Evolutionary conservation across 768 basidiomycete genomes (phyloP).

Genomic region (Boletus tomentosulus): DNA sequence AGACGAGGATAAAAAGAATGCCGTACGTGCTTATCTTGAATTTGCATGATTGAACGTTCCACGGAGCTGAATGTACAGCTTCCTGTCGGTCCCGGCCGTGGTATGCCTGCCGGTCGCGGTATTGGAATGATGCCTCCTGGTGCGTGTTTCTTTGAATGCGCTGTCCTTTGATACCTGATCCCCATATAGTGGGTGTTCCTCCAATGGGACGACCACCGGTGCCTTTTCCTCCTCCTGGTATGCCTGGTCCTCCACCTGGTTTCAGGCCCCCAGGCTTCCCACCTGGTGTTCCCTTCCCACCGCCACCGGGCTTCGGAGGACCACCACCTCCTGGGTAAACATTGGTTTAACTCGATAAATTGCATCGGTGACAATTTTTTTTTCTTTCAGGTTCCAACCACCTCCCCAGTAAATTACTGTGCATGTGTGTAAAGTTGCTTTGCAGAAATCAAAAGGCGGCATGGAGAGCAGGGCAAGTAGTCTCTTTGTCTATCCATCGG

Average conservation of each 20-base stretch:
- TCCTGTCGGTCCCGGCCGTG: conserved; percentile 86
- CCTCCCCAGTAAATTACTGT: conserved; percentile 37
- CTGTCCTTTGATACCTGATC: conserved; percentile 15
- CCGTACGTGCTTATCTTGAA: conserved; percentile 41
- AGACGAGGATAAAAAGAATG: conserved; percentile 85
- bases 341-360: background rate
- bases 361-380: conserved; percentile 2
- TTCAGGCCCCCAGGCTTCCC: conserved; percentile 84
- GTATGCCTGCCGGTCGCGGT: conserved; percentile 94
- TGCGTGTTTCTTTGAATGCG: conserved; percentile 35
- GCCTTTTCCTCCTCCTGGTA: conserved; percentile 61
- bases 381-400: conserved; percentile 41
- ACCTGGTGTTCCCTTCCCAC: conserved; percentile 73
- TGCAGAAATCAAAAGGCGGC: conserved; percentile 9
- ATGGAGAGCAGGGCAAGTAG: conserved; percentile 25
- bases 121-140: conserved; percentile 93
- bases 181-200: conserved; percentile 51
- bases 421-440: background rate
- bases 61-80: conserved; percentile 45
- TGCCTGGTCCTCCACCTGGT: conserved; percentile 84
- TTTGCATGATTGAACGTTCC: conserved; percentile 6
- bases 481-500: conserved; percentile 12
- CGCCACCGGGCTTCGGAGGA: conserved; percentile 76
- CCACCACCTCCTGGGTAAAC: conserved; percentile 85
- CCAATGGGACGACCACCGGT: conserved; percentile 66